Conservation (phyloP, 83 land plant genomes). For the Diphasiastrum complanatum region DNA sequence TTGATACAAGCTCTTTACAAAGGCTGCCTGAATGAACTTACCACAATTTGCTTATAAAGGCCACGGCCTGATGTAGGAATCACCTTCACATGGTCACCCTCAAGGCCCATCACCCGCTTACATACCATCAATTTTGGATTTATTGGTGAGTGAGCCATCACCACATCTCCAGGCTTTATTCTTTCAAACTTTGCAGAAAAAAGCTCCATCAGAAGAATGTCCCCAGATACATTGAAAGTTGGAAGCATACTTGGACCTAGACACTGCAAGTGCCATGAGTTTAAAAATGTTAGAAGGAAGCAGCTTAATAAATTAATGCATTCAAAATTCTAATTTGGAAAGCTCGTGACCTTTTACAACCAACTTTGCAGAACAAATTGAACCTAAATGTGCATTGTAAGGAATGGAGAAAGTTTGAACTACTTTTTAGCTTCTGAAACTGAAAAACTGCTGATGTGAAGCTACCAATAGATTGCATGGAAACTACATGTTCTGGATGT, state of each 20-base stretch:
- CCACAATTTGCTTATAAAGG: slow-evolving; percentile 18
- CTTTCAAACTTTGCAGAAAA: slow-evolving; percentile 29
- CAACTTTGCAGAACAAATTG: neutral
- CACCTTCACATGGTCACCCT: slow-evolving; percentile 27
- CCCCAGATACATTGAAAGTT: slow-evolving; percentile 35
- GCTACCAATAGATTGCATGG: too few species aligned
- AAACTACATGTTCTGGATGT: too few species aligned
- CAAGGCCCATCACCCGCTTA: slow-evolving; percentile 39
- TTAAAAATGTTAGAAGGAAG: neutral
- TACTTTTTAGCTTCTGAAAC: too few species aligned
- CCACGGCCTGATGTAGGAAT: slow-evolving; percentile 21
- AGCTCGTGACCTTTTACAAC: neutral
- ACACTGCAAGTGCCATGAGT: slow-evolving; percentile 12
- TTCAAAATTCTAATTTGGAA: neutral
- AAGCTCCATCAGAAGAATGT: slow-evolving; percentile 35
- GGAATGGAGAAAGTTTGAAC: too few species aligned
- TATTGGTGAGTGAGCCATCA: slow-evolving; percentile 36
- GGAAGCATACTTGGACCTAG: slow-evolving; percentile 40
- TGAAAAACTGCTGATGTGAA: too few species aligned
- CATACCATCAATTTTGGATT: slow-evolving; percentile 33
- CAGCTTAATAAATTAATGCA: neutral
- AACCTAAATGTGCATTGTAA: too few species aligned
- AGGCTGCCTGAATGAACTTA: slow-evolving; percentile 3
- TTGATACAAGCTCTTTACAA: neutral
- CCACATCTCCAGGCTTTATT: slow-evolving; percentile 33